A percentile compares a stretch with the other conserved stretches of the same genome.
Conservation (phyloP, 768 basidiomycete genomes). For the Leucocoprinus leucothites region DNA sequence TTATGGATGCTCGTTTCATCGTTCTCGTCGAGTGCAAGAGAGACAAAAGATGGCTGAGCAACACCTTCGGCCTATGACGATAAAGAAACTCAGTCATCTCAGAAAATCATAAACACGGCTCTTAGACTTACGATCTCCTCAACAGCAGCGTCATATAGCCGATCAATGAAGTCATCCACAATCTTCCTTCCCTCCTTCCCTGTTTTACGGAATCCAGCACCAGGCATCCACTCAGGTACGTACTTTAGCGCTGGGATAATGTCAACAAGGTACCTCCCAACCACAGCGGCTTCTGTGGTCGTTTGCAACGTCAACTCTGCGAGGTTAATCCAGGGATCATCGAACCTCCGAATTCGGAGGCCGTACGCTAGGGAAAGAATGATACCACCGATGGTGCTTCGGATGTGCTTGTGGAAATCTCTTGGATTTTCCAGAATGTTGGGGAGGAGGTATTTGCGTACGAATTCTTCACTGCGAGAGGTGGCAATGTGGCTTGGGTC, state of each 20-base stretch:
- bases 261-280: conserved; percentile 19
- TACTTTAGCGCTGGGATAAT: conserved; percentile 21
- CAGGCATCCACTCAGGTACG: conserved; percentile 27
- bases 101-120: not conserved
- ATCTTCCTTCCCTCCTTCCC: conserved; percentile 22
- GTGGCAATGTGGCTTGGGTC: conserved; percentile 15
- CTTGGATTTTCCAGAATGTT: conserved; percentile 10
- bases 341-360: conserved; percentile 17
- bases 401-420: conserved; percentile 10
- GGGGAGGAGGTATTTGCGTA: conserved; percentile 10
- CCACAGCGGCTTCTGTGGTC: conserved; percentile 14
- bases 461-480: conserved; percentile 8
- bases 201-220: conserved; percentile 28
- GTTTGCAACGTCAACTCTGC: conserved; percentile 17
- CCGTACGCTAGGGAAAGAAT: conserved; percentile 25
- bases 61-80: not conserved
- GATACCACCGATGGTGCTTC: conserved; percentile 22
- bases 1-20: not conserved
- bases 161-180: not conserved
- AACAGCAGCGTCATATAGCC: conserved; percentile 6
- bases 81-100: not conserved
- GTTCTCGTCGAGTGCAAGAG: conserved; percentile 4
- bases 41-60: conserved; percentile 10
- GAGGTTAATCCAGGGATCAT: conserved; percentile 23
- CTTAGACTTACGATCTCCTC: conserved; percentile 1